phyloP scores from a whole-genome alignment of 192 early-diverging fungal species.

The Backusella psychrophila region DNA sequence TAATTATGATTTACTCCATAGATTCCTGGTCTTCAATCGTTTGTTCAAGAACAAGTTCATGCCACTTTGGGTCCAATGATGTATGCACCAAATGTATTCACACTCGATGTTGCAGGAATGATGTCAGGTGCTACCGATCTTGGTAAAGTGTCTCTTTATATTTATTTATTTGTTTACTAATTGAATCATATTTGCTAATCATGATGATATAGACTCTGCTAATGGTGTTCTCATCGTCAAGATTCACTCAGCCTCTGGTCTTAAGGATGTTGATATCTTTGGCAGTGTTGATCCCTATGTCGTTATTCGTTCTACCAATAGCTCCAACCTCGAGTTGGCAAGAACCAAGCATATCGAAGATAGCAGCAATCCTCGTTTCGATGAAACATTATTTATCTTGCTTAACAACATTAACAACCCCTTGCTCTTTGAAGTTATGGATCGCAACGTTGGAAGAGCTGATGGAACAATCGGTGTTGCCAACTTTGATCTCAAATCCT shows the following conservation, averaged over 20 bases:
- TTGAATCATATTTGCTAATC: not conserved
- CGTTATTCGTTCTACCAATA: conserved; percentile 60
- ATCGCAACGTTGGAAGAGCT: conserved; percentile 74
- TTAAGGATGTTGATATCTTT: conserved; percentile 87
- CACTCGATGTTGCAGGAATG: conserved; percentile 75
- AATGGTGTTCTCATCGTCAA: conserved; percentile 85
- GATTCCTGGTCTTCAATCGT: conserved; percentile 80
- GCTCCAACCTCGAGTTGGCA: conserved; percentile 58
- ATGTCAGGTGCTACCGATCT: conserved; percentile 62
- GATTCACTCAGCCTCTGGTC: conserved; percentile 73
- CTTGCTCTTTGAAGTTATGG: conserved; percentile 77
- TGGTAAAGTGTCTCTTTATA: conserved; percentile 34
- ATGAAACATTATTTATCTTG: conserved; percentile 74
- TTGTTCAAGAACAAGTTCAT: conserved; percentile 73
- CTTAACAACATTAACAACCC: conserved; percentile 75
- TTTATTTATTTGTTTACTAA: not conserved
- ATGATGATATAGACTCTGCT: conserved; percentile 52
- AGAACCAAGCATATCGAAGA: conserved; percentile 68
- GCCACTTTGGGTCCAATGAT: conserved; percentile 77
- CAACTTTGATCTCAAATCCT: conserved; percentile 44
- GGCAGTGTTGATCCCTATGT: conserved; percentile 91
- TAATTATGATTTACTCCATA: conserved; percentile 26
- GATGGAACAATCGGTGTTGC: conserved; percentile 71
- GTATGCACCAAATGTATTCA: conserved; percentile 80
- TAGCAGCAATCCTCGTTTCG: conserved; percentile 83